Conservation (phyloP, 2,329 filamentous ascomycete species). For the Helotiales sp. region DNA sequence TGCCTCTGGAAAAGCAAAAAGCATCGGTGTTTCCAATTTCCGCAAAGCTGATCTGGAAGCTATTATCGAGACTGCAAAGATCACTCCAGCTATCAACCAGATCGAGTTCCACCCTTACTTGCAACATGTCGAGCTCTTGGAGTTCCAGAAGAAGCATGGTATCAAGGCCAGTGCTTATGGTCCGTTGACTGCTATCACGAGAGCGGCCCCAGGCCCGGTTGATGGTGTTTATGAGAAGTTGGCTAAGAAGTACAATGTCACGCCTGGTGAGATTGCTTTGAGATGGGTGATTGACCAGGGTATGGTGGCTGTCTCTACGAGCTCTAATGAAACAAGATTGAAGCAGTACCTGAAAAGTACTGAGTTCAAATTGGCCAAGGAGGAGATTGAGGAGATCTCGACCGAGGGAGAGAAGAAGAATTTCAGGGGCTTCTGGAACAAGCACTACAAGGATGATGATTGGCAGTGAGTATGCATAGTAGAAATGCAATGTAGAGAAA, state of each 20-base stretch:
- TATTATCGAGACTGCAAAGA: constrained; percentile 61
- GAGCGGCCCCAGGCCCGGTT: constrained; percentile 57
- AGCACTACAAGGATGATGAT: constrained; percentile 59
- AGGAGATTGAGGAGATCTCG: constrained; percentile 62
- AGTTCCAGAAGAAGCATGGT: constrained; percentile 60
- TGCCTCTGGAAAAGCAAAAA: constrained; percentile 65
- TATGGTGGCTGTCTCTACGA: constrained; percentile 64
- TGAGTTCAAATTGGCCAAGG: constrained; percentile 62
- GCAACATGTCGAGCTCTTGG: constrained; percentile 64
- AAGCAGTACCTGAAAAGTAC: constrained; percentile 57
- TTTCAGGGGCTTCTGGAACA: constrained; percentile 62
- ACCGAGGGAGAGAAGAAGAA: constrained; percentile 64
- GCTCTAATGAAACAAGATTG: constrained; percentile 61
- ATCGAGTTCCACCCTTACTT: constrained; percentile 82
- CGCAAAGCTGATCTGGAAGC: constrained; percentile 59
- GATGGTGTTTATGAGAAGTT: constrained; percentile 56
- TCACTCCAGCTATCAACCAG: constrained; percentile 75
- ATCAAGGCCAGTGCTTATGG: constrained; percentile 63
- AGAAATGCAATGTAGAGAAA: no score
- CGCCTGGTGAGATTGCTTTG: constrained; percentile 59
- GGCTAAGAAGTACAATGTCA: constrained; percentile 63
- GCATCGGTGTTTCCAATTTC: constrained; percentile 83
- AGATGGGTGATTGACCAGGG: constrained; percentile 65
- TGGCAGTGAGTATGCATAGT: constrained; percentile 42
- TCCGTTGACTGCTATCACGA: constrained; percentile 57